phyloP scores from a whole-genome alignment of 148 eudicot species.

The Amaranthus cruentus region DNA sequence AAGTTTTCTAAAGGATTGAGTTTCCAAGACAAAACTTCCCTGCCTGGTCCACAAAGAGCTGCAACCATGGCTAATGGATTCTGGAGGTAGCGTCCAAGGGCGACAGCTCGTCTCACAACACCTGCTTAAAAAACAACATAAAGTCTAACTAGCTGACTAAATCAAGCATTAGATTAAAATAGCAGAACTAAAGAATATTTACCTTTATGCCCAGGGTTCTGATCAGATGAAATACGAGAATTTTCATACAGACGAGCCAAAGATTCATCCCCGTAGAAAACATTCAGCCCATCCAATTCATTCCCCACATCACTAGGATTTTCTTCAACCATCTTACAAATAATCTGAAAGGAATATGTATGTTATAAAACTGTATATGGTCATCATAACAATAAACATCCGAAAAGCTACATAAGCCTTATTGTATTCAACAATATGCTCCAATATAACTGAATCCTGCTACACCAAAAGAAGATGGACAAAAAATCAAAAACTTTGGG shows the following conservation, averaged over 20 bases:
- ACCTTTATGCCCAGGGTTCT: slow-evolving; percentile 79
- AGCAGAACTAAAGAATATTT: slow-evolving; percentile 4
- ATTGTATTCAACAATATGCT: background rate
- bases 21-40: slow-evolving; percentile 92
- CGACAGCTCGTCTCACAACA: slow-evolving; percentile 88
- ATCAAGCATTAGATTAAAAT: slow-evolving; percentile 12
- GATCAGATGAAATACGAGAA: slow-evolving; percentile 82
- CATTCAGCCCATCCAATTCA: slow-evolving; percentile 72
- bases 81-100: slow-evolving; percentile 83
- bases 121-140: slow-evolving; percentile 37
- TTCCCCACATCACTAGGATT: slow-evolving; percentile 88
- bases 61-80: slow-evolving; percentile 98
- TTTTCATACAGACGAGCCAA: slow-evolving; percentile 91
- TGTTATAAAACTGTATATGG: background rate
- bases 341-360: slow-evolving; percentile 50
- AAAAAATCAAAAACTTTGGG: no score
- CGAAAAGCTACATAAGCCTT: background rate
- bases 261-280: slow-evolving; percentile 81
- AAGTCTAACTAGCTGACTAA: slow-evolving; percentile 6
- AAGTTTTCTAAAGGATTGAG: slow-evolving; percentile 75
- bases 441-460: background rate
- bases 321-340: slow-evolving; percentile 90
- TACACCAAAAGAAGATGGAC: background rate
- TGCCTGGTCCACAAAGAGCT: slow-evolving; percentile 84
- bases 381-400: background rate